Evolutionary conservation across 345 rosid species (phyloP).

Genomic region (Populus simonii): DNA sequence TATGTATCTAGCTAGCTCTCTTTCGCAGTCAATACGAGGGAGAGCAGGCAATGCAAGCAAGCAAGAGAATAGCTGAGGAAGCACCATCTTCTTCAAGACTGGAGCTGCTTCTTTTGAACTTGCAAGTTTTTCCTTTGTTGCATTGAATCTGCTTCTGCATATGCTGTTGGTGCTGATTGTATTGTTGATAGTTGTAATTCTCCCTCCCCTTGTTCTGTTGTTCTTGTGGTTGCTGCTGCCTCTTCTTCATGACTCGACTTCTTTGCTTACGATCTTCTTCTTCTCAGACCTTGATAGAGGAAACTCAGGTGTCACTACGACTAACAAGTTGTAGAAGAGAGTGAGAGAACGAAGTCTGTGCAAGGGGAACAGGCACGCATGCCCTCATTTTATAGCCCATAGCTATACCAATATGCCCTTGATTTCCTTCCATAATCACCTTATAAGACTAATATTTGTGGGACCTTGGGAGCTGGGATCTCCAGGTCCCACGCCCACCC

Average conservation of each 20-base stretch:
- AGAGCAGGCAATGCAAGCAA: slow-evolving; percentile 79
- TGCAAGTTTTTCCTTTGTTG: slow-evolving; percentile 62
- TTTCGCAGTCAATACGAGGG: slow-evolving; percentile 32
- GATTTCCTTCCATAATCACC: not conserved
- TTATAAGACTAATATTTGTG: not conserved
- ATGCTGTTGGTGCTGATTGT: slow-evolving; percentile 14
- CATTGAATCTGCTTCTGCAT: slow-evolving; percentile 43
- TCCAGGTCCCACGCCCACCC: not conserved
- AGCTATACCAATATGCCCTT: slow-evolving; percentile 26
- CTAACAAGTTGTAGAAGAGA: not conserved
- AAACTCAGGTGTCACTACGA: not conserved
- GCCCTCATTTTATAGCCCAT: slow-evolving; percentile 30
- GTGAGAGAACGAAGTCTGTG: slow-evolving; percentile 1
- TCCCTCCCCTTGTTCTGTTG: slow-evolving; percentile 24
- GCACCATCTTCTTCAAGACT: slow-evolving; percentile 75
- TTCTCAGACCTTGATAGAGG: not conserved
- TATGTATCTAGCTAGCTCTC: not conserved
- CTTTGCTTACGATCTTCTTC: slow-evolving; percentile 9
- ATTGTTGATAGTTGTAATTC: slow-evolving; percentile 3
- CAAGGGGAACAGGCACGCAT: slow-evolving; percentile 19
- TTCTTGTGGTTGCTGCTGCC: slow-evolving; percentile 26
- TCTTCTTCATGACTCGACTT: slow-evolving; percentile 53
- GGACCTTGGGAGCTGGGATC: not conserved
- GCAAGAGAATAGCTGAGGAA: slow-evolving; percentile 84
- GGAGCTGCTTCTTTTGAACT: slow-evolving; percentile 81